Evolutionary conservation across 2,329 filamentous ascomycete species (phyloP).

Genomic region (Ambrosiella xylebori): DNA sequence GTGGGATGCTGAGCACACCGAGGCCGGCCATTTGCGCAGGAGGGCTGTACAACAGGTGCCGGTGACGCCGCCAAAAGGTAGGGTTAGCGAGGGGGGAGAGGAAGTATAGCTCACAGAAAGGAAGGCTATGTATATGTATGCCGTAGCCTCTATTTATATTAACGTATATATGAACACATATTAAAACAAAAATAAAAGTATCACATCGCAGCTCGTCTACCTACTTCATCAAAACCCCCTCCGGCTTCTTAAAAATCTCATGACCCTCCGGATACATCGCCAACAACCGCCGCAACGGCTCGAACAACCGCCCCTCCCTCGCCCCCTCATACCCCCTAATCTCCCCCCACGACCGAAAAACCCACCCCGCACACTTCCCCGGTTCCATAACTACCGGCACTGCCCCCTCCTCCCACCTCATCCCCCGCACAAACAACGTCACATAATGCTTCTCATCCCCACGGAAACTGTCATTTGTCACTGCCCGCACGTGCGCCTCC

Average conservation of each 20-base stretch:
- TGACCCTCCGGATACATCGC: conserved; percentile 1
- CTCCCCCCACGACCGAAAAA: conserved; percentile 30
- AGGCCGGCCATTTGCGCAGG: conserved; percentile 20
- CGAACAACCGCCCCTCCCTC: conserved; percentile 15
- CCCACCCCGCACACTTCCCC: conserved; percentile 34
- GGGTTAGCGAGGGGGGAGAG: background rate
- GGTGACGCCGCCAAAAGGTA: background rate
- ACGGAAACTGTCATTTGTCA: conserved; percentile 51
- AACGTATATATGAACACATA: background rate
- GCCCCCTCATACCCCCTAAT: conserved; percentile 19
- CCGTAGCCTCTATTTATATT: too few species aligned
- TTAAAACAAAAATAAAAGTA: background rate
- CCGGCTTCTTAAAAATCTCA: conserved; percentile 3
- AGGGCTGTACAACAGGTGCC: background rate
- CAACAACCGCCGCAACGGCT: conserved; percentile 4
- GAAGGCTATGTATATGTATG: background rate
- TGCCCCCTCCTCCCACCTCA: conserved; percentile 27
- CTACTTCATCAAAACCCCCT: background rate
- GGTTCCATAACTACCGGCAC: conserved; percentile 33
- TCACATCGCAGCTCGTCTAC: background rate
- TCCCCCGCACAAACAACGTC: conserved; percentile 49
- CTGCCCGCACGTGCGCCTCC: conserved; percentile 30
- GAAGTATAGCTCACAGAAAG: background rate
- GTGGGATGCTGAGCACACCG: conserved; percentile 46
- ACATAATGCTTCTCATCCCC: conserved; percentile 52